Evolutionary conservation across 1,284 basidiomycete species (phyloP).

Genomic region (Sanghuangporus sanghuang): DNA sequence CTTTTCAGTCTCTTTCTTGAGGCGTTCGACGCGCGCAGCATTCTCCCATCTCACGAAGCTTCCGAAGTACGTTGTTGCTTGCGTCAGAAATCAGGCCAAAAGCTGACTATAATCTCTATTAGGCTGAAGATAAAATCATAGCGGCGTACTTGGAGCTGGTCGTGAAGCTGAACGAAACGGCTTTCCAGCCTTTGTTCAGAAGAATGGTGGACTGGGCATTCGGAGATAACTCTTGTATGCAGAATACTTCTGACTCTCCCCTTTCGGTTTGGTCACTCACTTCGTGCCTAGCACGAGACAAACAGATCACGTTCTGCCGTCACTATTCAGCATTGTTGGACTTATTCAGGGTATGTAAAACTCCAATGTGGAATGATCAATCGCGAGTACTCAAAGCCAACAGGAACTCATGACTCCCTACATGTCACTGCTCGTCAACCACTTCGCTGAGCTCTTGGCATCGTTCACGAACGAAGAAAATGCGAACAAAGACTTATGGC

Average conservation of each 20-base stretch:
- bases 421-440: slow-evolving; percentile 71
- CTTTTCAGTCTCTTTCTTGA: slow-evolving; percentile 83
- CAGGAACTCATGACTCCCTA: slow-evolving; percentile 89
- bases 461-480: slow-evolving; percentile 34
- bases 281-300: slow-evolving; percentile 29
- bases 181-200: slow-evolving; percentile 91
- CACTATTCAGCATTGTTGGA: slow-evolving; percentile 70
- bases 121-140: slow-evolving; percentile 57
- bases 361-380: neutral
- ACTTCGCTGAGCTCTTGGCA: slow-evolving; percentile 63
- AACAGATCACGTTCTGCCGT: slow-evolving; percentile 68
- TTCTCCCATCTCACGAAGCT: slow-evolving; percentile 27
- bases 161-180: slow-evolving; percentile 89
- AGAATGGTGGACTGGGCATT: slow-evolving; percentile 96
- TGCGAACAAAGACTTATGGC: slow-evolving; percentile 53
- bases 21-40: slow-evolving; percentile 63
- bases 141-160: slow-evolving; percentile 84
- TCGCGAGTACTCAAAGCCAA: neutral
- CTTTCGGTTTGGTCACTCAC: neutral
- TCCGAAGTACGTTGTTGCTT: slow-evolving; percentile 30
- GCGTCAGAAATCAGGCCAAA: neutral
- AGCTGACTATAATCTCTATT: neutral
- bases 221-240: slow-evolving; percentile 46
- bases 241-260: neutral
- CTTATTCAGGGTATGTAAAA: slow-evolving; percentile 70